Percentiles rank a stretch among this genome's conserved stretches.
phyloP scores from a whole-genome alignment of 1,139 yeast genomes.

The Debaryomycetaceae sp. region DNA sequence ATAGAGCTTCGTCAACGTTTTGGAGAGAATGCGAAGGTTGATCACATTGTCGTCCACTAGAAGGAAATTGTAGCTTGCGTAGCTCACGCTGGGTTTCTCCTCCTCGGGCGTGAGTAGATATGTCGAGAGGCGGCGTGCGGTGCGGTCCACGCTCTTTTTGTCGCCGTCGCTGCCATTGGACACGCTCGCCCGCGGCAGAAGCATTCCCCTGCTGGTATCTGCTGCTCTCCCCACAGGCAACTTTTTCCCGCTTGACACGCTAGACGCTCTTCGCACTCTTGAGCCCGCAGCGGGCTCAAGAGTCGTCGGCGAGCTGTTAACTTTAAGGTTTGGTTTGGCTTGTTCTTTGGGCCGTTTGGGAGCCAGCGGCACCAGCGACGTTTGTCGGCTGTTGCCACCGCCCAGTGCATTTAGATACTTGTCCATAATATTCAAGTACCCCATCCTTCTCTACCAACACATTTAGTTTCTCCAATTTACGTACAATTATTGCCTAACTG shows the following conservation, averaged over 20 bases:
- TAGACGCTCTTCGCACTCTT: background rate
- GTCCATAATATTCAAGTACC: background rate
- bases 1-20: slow-evolving; percentile 30
- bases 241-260: background rate
- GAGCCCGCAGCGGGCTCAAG: background rate
- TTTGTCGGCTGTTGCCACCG: background rate
- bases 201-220: background rate
- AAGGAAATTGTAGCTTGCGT: slow-evolving; percentile 22
- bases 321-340: background rate
- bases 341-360: background rate
- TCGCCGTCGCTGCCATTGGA: background rate
- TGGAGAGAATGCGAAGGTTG: slow-evolving; percentile 36
- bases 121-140: background rate
- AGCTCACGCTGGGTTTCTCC: slow-evolving; percentile 1
- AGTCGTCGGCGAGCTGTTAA: background rate
- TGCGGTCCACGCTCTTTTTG: background rate
- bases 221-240: background rate
- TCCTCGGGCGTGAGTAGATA: background rate
- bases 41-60: slow-evolving; percentile 45
- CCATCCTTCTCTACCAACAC: background rate
- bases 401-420: background rate
- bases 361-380: background rate
- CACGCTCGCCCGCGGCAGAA: background rate
- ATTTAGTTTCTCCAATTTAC: background rate
- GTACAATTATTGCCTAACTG: too few relatives aligned